Evolutionary conservation across 495 filamentous ascomycete genomes (phyloP).

Genomic region (Aspergillus bridgeri): DNA sequence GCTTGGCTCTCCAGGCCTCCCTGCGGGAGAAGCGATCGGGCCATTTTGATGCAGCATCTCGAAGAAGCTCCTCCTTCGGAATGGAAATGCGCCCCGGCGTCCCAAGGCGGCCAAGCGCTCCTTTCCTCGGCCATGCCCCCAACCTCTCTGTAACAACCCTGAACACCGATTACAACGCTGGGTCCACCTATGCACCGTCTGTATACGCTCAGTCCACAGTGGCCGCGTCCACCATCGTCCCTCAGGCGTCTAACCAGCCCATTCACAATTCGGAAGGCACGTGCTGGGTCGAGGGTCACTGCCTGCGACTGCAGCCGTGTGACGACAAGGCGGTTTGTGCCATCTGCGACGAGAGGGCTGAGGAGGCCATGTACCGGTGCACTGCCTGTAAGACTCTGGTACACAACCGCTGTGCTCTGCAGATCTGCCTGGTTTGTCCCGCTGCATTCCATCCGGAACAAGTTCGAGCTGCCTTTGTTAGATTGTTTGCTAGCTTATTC

Average conservation of each 20-base stretch:
- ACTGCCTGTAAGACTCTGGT: slow-evolving; percentile 69
- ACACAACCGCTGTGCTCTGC: slow-evolving; percentile 76
- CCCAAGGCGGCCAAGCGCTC: slow-evolving; percentile 72
- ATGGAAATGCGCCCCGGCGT: slow-evolving; percentile 65
- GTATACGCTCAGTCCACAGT: slow-evolving; percentile 95
- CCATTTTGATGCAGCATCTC: slow-evolving; percentile 80
- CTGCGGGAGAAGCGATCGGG: slow-evolving; percentile 92
- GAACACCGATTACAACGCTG: slow-evolving; percentile 67
- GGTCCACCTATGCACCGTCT: slow-evolving; percentile 86
- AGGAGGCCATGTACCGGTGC: slow-evolving; percentile 88
- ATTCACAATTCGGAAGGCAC: slow-evolving; percentile 82
- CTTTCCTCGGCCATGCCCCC: slow-evolving; percentile 77
- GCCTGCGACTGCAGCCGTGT: slow-evolving; percentile 66
- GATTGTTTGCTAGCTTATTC: slow-evolving; percentile 89
- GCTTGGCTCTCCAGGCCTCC: slow-evolving; percentile 77
- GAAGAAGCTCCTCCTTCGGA: slow-evolving; percentile 88
- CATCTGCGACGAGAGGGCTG: slow-evolving; percentile 84
- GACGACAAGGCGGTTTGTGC: slow-evolving; percentile 72
- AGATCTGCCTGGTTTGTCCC: slow-evolving; percentile 83
- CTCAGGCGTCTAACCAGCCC: slow-evolving; percentile 79
- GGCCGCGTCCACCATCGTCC: slow-evolving; percentile 98
- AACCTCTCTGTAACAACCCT: slow-evolving; percentile 83
- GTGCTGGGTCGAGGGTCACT: slow-evolving; percentile 93
- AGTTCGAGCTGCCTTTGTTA: slow-evolving; percentile 86
- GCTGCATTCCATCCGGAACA: slow-evolving; percentile 87